A percentile compares a stretch with the other conserved stretches of the same genome.
Evolutionary conservation across 768 basidiomycete genomes (phyloP).

Genomic region (Grammothele lineata): DNA sequence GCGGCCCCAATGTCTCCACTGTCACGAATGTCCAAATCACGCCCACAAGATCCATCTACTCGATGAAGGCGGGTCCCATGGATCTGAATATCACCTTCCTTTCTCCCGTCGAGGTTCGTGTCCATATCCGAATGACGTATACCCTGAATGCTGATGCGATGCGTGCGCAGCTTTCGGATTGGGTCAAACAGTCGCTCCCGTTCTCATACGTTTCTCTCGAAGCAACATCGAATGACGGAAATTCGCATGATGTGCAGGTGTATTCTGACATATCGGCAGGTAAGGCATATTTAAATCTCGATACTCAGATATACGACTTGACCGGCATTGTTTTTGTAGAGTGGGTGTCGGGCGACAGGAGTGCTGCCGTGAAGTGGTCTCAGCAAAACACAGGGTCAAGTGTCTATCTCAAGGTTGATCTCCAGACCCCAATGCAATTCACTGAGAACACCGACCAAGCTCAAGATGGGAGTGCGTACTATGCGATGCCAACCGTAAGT

Average conservation of each 20-base stretch:
- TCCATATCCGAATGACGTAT: no score
- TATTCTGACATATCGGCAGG: constrained; percentile 37
- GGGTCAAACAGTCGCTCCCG: constrained; percentile 35
- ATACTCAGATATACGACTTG: no score
- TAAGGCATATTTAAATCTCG: no score
- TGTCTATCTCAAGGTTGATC: background rate
- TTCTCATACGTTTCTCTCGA: constrained; percentile 34
- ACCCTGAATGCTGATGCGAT: background rate
- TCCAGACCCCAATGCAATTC: background rate
- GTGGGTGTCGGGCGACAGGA: background rate
- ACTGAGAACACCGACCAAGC: background rate
- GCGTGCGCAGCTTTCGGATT: constrained; percentile 30
- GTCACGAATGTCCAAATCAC: background rate
- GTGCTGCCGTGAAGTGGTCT: background rate
- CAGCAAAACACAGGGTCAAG: background rate
- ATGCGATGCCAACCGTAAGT: background rate
- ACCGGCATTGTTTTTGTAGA: no score
- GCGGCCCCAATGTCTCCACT: background rate
- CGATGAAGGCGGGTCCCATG: constrained; percentile 31
- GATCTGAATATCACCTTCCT: constrained; percentile 34
- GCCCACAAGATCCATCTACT: constrained; percentile 20
- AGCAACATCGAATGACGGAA: constrained; percentile 28
- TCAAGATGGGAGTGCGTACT: background rate
- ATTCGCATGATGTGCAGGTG: constrained; percentile 30
- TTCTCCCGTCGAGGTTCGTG: constrained; percentile 36